These are phyloP conservation scores for Penicillium taxi DNA, from an alignment of 495 filamentous ascomycete genomes.

Conservation along the genomic window DNA sequence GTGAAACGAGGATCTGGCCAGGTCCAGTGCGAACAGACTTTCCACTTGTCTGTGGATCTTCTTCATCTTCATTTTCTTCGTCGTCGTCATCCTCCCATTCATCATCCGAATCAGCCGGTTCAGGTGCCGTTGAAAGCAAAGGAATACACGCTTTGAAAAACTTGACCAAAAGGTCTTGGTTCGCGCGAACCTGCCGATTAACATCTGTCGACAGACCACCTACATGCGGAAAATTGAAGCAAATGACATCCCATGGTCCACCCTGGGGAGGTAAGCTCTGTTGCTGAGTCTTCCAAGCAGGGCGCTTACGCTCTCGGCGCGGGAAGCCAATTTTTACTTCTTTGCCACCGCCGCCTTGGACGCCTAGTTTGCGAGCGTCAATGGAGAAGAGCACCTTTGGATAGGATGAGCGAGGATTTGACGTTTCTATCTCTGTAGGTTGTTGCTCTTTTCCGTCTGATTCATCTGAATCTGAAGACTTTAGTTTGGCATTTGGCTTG, in stretches of 20 bases:
- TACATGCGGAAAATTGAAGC: constrained; percentile 96
- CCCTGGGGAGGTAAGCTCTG: constrained; percentile 16
- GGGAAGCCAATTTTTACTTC: constrained; percentile 30
- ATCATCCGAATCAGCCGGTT: constrained; percentile 20
- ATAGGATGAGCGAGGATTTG: background rate
- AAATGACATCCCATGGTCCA: constrained; percentile 59
- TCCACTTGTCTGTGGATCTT: constrained; percentile 13
- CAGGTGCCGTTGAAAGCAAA: constrained; percentile 37
- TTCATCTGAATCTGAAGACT: background rate
- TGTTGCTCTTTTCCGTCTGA: constrained; percentile 3
- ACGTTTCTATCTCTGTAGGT: constrained; percentile 9
- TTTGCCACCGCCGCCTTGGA: constrained; percentile 29
- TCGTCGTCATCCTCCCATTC: constrained; percentile 18
- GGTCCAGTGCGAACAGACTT: constrained; percentile 22
- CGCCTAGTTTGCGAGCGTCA: constrained; percentile 65
- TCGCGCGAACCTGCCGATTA: constrained; percentile 84
- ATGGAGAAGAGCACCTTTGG: constrained; percentile 57
- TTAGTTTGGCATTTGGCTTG: constrained; percentile 6
- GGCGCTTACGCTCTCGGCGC: constrained; percentile 21
- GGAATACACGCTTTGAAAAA: constrained; percentile 64
- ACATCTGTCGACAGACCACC: constrained; percentile 88
- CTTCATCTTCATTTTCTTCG: constrained; percentile 12
- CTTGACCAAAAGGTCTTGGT: constrained; percentile 78
- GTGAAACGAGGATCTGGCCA: constrained; percentile 71
- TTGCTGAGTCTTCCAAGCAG: constrained; percentile 25